Evolutionary conservation across 1,139 yeast species (phyloP).

Genomic region (Magnusiomyces tetraspermus): DNA sequence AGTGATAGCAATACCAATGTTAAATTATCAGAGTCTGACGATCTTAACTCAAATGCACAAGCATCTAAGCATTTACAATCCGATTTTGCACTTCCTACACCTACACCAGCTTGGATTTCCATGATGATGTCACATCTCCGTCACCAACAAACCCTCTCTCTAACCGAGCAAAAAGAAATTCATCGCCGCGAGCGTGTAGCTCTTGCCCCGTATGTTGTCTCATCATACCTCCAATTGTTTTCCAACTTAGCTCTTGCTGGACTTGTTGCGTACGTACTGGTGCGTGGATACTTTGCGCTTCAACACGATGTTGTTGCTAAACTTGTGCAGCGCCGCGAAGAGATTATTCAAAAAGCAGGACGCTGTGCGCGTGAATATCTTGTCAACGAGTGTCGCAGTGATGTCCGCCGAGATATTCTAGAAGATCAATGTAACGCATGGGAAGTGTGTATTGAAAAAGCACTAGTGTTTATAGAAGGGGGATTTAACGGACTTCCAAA

Average conservation of each 20-base stretch:
- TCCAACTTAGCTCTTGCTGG: conserved; percentile 12
- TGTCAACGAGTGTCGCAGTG: conserved; percentile 53
- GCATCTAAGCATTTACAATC: background rate
- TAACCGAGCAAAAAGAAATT: background rate
- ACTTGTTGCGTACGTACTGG: conserved; percentile 7
- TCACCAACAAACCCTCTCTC: conserved; percentile 1
- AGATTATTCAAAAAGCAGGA: conserved; percentile 8
- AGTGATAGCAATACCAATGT: background rate
- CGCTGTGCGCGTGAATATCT: conserved; percentile 57
- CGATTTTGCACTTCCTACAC: conserved; percentile 1
- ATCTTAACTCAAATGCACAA: background rate
- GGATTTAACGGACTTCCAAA: conserved; percentile 6
- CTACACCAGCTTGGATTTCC: conserved; percentile 7
- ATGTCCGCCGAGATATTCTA: conserved; percentile 50
- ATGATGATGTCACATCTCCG: background rate
- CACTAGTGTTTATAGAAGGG: conserved; percentile 2
- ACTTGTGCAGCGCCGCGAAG: conserved; percentile 1
- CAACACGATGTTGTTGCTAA: conserved; percentile 2
- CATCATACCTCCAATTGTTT: conserved; percentile 12
- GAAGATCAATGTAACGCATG: conserved; percentile 60
- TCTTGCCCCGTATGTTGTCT: conserved; percentile 9
- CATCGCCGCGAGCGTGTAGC: background rate
- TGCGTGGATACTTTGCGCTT: background rate
- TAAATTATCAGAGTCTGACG: background rate
- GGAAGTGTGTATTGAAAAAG: conserved; percentile 45